Evolutionary conservation across 441 rosid species (phyloP).

Genomic region (Corymbia calophylla): DNA sequence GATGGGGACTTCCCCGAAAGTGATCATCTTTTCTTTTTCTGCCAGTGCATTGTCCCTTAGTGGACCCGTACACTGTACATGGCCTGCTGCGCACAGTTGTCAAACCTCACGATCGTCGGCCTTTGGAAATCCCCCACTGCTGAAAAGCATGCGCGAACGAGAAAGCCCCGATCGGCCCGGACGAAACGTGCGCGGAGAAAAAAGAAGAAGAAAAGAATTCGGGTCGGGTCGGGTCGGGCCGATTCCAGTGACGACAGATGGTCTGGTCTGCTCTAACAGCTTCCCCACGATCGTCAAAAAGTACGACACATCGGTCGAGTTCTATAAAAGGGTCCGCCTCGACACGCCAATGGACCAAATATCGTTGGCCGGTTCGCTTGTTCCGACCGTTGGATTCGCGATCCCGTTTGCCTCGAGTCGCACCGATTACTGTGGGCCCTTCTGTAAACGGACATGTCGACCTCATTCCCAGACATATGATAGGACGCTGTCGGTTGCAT

Average conservation of each 20-base stretch:
- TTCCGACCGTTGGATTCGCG: accelerated
- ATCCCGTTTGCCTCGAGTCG: accelerated
- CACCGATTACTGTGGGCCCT: accelerated
- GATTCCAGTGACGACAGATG: neutral
- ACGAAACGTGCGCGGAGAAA: neutral
- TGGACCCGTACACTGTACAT: too few relatives aligned
- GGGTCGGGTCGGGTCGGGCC: too few relatives aligned
- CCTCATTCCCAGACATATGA: neutral
- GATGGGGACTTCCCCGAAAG: neutral
- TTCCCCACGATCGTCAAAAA: neutral
- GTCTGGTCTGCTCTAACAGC: neutral
- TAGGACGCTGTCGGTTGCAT: neutral
- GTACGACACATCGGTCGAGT: neutral
- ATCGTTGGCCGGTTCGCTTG: neutral
- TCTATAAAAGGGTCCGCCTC: neutral
- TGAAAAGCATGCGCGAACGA: neutral
- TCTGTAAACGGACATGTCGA: accelerated
- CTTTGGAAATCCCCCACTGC: neutral
- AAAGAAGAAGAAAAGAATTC: neutral
- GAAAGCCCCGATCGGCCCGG: neutral
- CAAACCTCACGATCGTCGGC: neutral
- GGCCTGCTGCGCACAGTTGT: neutral
- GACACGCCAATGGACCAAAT: neutral
- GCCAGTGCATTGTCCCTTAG: neutral
- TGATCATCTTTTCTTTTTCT: neutral